Evolutionary conservation across 352 stramenopile species (phyloP).

Genomic region (Globisporangium sylvaticum): DNA sequence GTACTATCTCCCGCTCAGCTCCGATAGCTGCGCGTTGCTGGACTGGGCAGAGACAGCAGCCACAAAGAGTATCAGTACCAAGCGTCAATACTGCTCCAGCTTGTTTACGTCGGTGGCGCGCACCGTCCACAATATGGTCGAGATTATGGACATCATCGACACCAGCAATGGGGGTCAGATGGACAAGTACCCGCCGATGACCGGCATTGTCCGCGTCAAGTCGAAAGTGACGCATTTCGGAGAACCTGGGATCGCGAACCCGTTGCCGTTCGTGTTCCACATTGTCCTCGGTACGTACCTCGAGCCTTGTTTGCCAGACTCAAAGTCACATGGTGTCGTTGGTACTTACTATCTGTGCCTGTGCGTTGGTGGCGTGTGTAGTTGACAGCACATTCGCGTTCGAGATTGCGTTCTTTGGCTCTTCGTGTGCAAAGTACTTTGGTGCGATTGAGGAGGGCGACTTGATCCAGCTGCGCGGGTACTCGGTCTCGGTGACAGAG

Average conservation of each 20-base stretch:
- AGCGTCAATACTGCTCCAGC: constrained; percentile 18
- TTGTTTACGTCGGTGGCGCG: constrained; percentile 20
- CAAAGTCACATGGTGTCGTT: not conserved
- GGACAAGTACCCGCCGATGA: constrained; percentile 29
- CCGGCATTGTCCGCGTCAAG: constrained; percentile 54
- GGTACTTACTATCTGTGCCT: not conserved
- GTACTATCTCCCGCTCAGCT: constrained; percentile 56
- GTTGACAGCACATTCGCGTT: constrained; percentile 37
- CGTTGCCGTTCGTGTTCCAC: constrained; percentile 68
- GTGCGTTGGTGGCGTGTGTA: constrained; percentile 9
- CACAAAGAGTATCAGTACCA: not conserved
- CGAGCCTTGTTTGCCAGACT: constrained; percentile 2
- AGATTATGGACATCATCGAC: constrained; percentile 19
- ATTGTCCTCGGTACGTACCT: constrained; percentile 38
- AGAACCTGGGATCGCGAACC: constrained; percentile 32
- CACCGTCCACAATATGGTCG: constrained; percentile 21
- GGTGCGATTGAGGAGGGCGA: constrained; percentile 53
- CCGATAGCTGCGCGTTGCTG: constrained; percentile 43
- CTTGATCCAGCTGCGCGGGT: constrained; percentile 48
- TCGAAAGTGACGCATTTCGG: constrained; percentile 50
- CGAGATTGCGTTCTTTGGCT: constrained; percentile 66
- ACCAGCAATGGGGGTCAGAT: not conserved
- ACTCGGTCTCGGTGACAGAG: constrained; percentile 20
- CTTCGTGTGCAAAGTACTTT: constrained; percentile 60
- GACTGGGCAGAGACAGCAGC: constrained; percentile 20